Conservation (phyloP, 2,329 filamentous ascomycete species). For the Colletotrichum zoysiae region DNA sequence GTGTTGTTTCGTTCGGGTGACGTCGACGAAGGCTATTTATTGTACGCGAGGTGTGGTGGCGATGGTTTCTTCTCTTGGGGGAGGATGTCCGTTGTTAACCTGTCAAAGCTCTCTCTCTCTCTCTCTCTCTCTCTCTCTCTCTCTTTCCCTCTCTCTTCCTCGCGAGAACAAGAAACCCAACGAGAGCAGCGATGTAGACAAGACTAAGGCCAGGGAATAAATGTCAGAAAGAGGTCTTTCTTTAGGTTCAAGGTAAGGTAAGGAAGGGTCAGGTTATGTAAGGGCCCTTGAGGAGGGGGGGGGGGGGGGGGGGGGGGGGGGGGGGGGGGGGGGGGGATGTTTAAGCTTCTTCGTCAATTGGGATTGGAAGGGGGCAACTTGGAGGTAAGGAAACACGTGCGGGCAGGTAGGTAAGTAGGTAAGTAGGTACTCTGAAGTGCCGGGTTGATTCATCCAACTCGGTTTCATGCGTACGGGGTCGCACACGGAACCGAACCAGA, state of each 20-base stretch:
- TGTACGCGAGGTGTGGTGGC: not conserved
- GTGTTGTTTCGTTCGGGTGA: not conserved
- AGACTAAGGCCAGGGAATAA: too few relatives aligned
- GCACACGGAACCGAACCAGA: conserved; percentile 28
- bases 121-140: too few relatives aligned
- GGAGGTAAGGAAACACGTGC: conserved; percentile 15
- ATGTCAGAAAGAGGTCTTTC: not conserved
- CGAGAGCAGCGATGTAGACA: not conserved
- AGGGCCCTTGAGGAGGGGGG: not conserved
- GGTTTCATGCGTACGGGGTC: conserved; percentile 40
- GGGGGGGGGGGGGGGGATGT: not conserved
- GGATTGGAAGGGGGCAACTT: not conserved
- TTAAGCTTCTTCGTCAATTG: conserved; percentile 38
- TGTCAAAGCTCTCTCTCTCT: too few relatives aligned
- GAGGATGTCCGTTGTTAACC: not conserved
- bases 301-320: not conserved
- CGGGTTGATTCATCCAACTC: conserved; percentile 1
- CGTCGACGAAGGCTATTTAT: not conserved
- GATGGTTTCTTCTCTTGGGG: not conserved
- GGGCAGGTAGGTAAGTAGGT: conserved; percentile 21
- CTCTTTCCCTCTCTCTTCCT: not conserved
- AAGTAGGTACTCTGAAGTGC: not conserved
- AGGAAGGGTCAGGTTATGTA: conserved; percentile 8
- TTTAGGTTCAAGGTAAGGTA: conserved; percentile 23
- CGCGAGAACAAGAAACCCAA: not conserved